Evolutionary conservation across 1,284 basidiomycete genomes (phyloP).

Genomic region (Quambalaria eucalypti): DNA sequence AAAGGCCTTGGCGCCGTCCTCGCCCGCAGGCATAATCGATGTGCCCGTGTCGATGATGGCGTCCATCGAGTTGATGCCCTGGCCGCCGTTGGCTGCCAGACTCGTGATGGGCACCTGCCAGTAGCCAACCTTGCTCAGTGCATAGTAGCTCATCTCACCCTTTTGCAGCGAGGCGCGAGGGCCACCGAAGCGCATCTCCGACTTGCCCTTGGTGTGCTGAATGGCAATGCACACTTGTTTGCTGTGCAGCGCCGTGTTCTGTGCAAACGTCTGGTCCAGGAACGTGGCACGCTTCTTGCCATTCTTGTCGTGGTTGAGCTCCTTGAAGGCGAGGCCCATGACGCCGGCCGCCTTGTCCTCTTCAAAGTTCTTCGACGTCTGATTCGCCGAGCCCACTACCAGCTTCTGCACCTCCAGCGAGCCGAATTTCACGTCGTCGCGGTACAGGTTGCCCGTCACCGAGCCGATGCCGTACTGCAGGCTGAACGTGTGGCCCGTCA

Average conservation of each 20-base stretch:
- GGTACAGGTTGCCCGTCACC: constrained; percentile 1
- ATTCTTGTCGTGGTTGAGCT: background rate
- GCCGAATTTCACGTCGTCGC: constrained; percentile 1
- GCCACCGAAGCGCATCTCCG: constrained; percentile 8
- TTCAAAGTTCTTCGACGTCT: constrained; percentile 3
- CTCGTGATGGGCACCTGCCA: constrained; percentile 5
- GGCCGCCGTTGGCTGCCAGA: background rate
- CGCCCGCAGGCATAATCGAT: constrained; percentile 4
- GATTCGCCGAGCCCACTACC: constrained; percentile 2
- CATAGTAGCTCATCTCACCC: constrained; percentile 3
- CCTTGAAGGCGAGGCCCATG: constrained; percentile 9
- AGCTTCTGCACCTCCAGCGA: background rate
- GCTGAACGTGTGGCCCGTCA: background rate
- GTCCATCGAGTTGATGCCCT: background rate
- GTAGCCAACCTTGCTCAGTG: constrained; percentile 3
- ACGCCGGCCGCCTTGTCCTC: constrained; percentile 7
- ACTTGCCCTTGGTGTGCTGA: constrained; percentile 1
- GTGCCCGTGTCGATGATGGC: constrained; percentile 11
- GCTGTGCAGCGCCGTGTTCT: background rate
- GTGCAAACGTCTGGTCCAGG: constrained; percentile 1
- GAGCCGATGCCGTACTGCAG: constrained; percentile 8
- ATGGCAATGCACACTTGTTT: constrained; percentile 5
- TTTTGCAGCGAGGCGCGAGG: constrained; percentile 1
- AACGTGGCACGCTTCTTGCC: background rate
- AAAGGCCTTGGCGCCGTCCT: constrained; percentile 4